These are phyloP conservation scores for Malassezia dermatis DNA, from an alignment of 1,284 basidiomycete genomes.

Conservation along the genomic window DNA sequence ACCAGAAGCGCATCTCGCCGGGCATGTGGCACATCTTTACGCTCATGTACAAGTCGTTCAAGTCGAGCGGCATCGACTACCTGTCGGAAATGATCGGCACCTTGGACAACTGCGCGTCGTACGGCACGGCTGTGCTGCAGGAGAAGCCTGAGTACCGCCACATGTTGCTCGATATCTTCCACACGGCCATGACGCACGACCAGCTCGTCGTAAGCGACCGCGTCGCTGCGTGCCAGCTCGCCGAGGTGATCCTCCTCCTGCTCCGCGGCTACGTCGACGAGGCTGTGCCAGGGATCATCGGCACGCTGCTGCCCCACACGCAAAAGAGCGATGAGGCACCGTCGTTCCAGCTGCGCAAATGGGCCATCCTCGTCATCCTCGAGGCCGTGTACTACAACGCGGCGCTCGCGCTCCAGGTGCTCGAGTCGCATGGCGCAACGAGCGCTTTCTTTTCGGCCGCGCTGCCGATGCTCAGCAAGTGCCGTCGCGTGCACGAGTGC, in stretches of 20 bases:
- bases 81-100: slow-evolving; percentile 71
- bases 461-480: slow-evolving; percentile 53
- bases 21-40: slow-evolving; percentile 80
- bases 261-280: slow-evolving; percentile 60
- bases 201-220: slow-evolving; percentile 60
- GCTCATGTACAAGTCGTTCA: slow-evolving; percentile 72
- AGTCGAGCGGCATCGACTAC: slow-evolving; percentile 71
- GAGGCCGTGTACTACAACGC: slow-evolving; percentile 79
- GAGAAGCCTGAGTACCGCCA: slow-evolving; percentile 63
- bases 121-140: slow-evolving; percentile 66
- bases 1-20: slow-evolving; percentile 63
- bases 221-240: slow-evolving; percentile 73
- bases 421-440: slow-evolving; percentile 58
- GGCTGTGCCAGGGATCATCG: slow-evolving; percentile 30
- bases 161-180: slow-evolving; percentile 75
- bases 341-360: slow-evolving; percentile 60
- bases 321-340: slow-evolving; percentile 49
- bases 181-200: slow-evolving; percentile 61
- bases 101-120: slow-evolving; percentile 79
- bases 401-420: slow-evolving; percentile 61
- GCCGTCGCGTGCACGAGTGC: slow-evolving; percentile 83
- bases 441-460: slow-evolving; percentile 69
- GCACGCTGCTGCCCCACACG: slow-evolving; percentile 24
- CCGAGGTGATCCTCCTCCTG: slow-evolving; percentile 69
- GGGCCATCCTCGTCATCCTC: slow-evolving; percentile 70